A percentile compares a stretch with the other conserved stretches of the same genome.
Conservation (phyloP, 208 protist genomes). For the Acanthamoeba royreba region DNA sequence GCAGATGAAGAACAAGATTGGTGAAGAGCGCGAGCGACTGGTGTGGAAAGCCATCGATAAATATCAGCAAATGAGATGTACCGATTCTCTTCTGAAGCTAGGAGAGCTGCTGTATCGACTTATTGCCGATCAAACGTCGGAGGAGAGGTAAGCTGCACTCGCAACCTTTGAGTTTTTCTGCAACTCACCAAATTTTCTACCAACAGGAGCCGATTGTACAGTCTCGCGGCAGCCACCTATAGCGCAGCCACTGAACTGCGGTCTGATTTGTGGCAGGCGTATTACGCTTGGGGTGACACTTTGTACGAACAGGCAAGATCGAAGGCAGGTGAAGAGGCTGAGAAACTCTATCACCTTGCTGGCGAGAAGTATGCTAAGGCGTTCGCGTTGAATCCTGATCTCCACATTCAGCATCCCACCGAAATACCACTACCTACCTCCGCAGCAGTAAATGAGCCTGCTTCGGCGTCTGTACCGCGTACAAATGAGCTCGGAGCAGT, state of each 20-base stretch:
- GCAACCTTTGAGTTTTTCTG: background rate
- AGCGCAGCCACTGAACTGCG: background rate
- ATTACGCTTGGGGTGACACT: background rate
- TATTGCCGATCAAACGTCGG: background rate
- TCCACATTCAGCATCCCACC: background rate
- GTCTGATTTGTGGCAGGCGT: background rate
- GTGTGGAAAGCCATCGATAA: background rate
- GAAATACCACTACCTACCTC: background rate
- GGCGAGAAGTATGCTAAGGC: background rate
- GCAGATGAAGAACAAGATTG: background rate
- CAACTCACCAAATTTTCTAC: background rate
- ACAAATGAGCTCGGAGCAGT: background rate
- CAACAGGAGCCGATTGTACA: background rate
- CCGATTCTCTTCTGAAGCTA: background rate
- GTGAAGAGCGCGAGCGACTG: background rate
- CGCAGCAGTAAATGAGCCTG: background rate
- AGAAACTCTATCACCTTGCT: background rate
- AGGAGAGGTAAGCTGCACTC: background rate
- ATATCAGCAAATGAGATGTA: background rate
- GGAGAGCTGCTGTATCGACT: background rate
- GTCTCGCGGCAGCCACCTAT: background rate
- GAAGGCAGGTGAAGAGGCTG: background rate
- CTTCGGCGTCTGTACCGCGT: background rate
- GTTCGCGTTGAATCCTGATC: background rate
- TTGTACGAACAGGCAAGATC: background rate